Evolutionary conservation across 2,329 filamentous ascomycete species (phyloP).

Genomic region (Fusarium coicis): DNA sequence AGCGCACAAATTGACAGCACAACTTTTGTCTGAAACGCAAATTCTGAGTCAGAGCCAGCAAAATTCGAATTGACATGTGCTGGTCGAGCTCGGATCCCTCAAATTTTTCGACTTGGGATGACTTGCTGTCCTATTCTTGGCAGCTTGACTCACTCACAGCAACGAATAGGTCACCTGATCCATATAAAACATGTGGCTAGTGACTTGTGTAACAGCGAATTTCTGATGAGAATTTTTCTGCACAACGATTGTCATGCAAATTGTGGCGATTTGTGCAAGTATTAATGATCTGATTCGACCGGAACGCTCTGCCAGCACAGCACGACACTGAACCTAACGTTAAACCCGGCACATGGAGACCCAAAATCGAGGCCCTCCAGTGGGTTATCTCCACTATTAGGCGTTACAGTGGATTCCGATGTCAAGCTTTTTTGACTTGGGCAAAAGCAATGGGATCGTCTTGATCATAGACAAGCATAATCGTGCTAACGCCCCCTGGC

Average conservation of each 20-base stretch:
- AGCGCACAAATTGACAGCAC: slow-evolving; percentile 13
- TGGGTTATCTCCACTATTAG: slow-evolving; percentile 24
- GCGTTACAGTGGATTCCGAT: not conserved
- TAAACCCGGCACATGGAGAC: not conserved
- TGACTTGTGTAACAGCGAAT: slow-evolving; percentile 6
- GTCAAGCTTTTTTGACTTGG: slow-evolving; percentile 18
- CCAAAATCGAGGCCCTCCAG: slow-evolving; percentile 32
- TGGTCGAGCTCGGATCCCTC: not conserved
- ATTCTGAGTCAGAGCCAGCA: not conserved
- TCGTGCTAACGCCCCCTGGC: not conserved
- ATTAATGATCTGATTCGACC: slow-evolving; percentile 22
- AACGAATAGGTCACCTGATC: slow-evolving; percentile 4
- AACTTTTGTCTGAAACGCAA: not conserved
- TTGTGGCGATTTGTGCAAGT: slow-evolving; percentile 10
- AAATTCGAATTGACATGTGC: not conserved
- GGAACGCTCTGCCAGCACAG: not conserved
- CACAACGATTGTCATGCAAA: slow-evolving; percentile 14
- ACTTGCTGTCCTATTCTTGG: slow-evolving; percentile 12
- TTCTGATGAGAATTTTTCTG: slow-evolving; percentile 1
- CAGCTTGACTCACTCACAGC: slow-evolving; percentile 17
- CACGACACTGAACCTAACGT: slow-evolving; percentile 10
- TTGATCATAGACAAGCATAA: slow-evolving; percentile 4
- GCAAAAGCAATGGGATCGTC: slow-evolving; percentile 15
- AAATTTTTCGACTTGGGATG: not conserved
- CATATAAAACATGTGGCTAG: slow-evolving; percentile 14